A percentile compares a stretch with the other conserved stretches of the same genome.
These are phyloP conservation scores for Russula sp. DNA, from an alignment of 768 basidiomycete genomes.

Conservation along the genomic window DNA sequence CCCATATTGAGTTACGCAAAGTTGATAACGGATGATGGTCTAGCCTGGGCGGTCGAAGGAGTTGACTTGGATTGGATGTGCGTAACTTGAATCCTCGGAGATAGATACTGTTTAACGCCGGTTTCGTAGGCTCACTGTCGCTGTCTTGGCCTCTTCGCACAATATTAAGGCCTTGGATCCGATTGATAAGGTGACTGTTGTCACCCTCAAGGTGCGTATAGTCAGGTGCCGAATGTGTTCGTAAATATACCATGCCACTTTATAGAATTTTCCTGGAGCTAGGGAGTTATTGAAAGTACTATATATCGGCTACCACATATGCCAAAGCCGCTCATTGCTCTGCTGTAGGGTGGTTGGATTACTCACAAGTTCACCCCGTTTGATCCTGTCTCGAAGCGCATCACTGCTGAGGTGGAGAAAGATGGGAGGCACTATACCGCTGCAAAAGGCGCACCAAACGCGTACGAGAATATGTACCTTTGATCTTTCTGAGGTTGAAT, in stretches of 20 bases:
- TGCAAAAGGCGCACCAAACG: constrained; percentile 49
- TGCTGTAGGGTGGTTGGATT: constrained; percentile 41
- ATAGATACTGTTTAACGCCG: background rate
- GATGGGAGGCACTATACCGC: constrained; percentile 44
- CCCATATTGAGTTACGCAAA: background rate
- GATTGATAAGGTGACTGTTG: constrained; percentile 48
- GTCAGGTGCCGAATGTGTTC: background rate
- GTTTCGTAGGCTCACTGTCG: constrained; percentile 38
- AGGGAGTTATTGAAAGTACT: constrained; percentile 37
- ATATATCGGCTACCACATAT: background rate
- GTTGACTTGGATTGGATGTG: constrained; percentile 38
- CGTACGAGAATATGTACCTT: constrained; percentile 31
- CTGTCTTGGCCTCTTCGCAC: constrained; percentile 48
- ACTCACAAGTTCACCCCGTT: constrained; percentile 49
- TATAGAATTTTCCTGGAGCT: constrained; percentile 44
- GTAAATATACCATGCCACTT: background rate
- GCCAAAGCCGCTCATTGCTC: background rate
- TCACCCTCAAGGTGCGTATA: constrained; percentile 39
- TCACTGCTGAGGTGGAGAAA: constrained; percentile 47
- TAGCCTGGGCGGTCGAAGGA: constrained; percentile 32
- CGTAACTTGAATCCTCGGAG: constrained; percentile 10
- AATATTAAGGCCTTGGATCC: constrained; percentile 47
- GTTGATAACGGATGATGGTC: background rate
- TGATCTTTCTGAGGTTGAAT: background rate
- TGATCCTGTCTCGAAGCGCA: constrained; percentile 51